Conservation (phyloP, 139 green algal genomes). For the Limnomonas spitsbergensis region DNA sequence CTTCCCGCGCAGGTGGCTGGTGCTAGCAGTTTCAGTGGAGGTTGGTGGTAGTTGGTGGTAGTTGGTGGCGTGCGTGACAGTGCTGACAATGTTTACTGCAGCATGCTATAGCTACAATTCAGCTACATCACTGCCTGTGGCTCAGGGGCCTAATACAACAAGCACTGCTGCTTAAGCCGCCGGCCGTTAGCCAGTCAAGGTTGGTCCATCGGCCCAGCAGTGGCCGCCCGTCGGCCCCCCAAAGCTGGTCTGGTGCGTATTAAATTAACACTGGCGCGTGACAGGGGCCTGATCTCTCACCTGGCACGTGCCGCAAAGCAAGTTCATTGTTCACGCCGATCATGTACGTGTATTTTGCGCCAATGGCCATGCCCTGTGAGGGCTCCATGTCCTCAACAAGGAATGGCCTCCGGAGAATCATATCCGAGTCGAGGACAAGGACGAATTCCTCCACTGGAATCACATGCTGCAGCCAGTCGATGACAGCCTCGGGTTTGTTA, state of each 20-base stretch:
- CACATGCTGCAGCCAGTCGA: conserved; percentile 67
- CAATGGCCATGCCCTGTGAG: conserved; percentile 31
- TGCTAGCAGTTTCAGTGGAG: no score
- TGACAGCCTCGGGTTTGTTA: conserved; percentile 79
- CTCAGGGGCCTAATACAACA: neutral
- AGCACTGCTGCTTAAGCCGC: no score
- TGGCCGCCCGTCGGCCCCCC: no score
- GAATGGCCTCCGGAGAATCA: conserved; percentile 56
- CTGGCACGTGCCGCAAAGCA: conserved; percentile 56
- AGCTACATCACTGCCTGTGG: no score
- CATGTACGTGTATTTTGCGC: conserved; percentile 41
- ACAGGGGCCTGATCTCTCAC: neutral
- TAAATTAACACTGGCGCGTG: neutral
- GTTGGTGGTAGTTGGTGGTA: no score
- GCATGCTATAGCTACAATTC: no score
- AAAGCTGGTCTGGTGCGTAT: no score
- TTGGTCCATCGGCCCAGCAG: no score
- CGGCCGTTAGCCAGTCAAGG: no score
- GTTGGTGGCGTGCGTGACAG: no score
- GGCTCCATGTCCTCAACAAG: conserved; percentile 41
- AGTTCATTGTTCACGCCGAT: conserved; percentile 66
- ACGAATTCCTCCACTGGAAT: conserved; percentile 55
- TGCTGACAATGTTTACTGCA: no score
- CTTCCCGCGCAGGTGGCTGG: no score
- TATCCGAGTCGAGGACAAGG: conserved; percentile 58